A percentile compares a stretch with the other conserved stretches of the same genome.
These are phyloP conservation scores for Chlamydomonas incerta DNA, from an alignment of 139 green algal genomes.

Conservation along the genomic window DNA sequence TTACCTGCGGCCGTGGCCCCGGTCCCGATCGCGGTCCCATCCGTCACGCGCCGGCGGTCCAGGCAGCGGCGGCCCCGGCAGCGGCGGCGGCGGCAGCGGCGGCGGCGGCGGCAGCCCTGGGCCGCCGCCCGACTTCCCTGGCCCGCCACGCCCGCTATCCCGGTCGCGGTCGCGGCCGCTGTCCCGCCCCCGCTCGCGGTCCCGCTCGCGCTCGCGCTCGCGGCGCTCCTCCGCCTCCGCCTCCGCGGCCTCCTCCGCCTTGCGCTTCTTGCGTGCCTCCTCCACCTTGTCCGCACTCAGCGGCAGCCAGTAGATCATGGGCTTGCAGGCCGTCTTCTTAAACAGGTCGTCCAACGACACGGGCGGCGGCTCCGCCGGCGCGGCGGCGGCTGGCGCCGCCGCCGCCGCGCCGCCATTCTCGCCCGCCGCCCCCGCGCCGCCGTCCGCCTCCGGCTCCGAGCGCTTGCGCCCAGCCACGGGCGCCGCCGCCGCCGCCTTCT, in stretches of 20 bases:
- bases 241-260: slow-evolving; percentile 18
- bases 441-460: background rate
- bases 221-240: background rate
- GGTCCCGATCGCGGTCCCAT: slow-evolving; percentile 6
- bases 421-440: background rate
- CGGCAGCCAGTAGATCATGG: slow-evolving; percentile 87
- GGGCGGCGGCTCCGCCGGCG: background rate
- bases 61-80: background rate
- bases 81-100: background rate
- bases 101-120: slow-evolving; percentile 6
- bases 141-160: too few species aligned
- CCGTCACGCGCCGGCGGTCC: background rate
- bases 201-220: background rate
- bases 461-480: background rate
- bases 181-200: background rate
- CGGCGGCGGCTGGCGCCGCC: background rate
- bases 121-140: too few species aligned
- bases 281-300: slow-evolving; percentile 77
- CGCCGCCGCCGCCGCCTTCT: background rate
- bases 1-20: background rate
- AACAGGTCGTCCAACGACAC: slow-evolving; percentile 83
- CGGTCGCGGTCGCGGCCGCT: background rate
- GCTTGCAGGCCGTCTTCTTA: slow-evolving; percentile 80
- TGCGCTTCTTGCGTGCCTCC: slow-evolving; percentile 45
- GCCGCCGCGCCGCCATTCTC: background rate